A percentile compares a stretch with the other conserved stretches of the same genome.
These are phyloP conservation scores for Leucocoprinus leucothites DNA, from an alignment of 768 basidiomycete genomes.

Conservation along the genomic window DNA sequence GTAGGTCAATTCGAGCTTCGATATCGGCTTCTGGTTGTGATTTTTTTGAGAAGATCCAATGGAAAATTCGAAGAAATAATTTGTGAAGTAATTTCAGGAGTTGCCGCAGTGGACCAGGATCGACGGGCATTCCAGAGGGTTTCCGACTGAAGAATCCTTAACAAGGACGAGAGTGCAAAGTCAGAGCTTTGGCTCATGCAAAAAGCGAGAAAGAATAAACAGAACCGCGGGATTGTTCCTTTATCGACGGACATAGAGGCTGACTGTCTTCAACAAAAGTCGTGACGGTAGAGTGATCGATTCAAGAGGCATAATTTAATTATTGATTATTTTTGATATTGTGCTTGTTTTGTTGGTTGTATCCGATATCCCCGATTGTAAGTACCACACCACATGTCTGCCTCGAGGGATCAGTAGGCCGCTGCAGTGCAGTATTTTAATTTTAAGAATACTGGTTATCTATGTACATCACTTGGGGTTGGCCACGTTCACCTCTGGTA, in stretches of 20 bases:
- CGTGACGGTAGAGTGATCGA: background rate
- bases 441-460: too few species aligned
- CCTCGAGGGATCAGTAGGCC: background rate
- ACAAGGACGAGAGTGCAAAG: background rate
- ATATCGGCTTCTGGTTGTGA: background rate
- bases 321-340: background rate
- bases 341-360: background rate
- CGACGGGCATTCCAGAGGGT: background rate
- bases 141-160: background rate
- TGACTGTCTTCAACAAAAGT: slow-evolving; percentile 2
- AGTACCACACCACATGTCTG: background rate
- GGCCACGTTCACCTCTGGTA: slow-evolving; percentile 1
- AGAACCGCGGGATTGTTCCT: background rate
- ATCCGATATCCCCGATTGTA: background rate
- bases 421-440: too few species aligned
- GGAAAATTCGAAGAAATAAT: background rate
- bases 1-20: slow-evolving; percentile 5
- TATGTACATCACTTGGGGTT: background rate
- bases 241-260: background rate
- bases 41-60: background rate
- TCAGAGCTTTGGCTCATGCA: background rate
- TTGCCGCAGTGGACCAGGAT: background rate
- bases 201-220: background rate
- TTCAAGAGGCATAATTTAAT: background rate
- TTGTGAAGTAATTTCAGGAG: background rate